A percentile compares a stretch with the other conserved stretches of the same genome.
Conservation (phyloP, 371 early-diverging fungal species). For the Saksenaea oblongispora region DNA sequence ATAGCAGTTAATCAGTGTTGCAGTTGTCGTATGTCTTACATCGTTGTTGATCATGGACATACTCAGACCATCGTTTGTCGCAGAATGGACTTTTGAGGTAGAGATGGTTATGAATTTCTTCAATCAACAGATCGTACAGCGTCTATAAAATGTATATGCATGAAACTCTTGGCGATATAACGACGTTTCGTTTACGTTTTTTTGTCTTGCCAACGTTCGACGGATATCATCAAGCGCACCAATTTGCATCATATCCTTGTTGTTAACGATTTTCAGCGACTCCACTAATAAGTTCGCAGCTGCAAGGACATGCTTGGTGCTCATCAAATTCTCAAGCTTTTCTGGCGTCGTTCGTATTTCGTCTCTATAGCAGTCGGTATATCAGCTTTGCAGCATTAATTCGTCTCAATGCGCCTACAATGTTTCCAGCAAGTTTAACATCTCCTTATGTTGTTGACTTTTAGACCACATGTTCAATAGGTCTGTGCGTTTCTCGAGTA, state of each 20-base stretch:
- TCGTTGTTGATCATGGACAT: constrained; percentile 58
- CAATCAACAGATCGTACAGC: constrained; percentile 79
- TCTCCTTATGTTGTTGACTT: constrained; percentile 84
- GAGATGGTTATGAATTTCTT: constrained; percentile 91
- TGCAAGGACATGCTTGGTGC: constrained; percentile 79
- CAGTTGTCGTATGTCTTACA: constrained; percentile 34
- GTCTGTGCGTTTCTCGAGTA: constrained; percentile 74
- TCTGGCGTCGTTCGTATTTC: constrained; percentile 80
- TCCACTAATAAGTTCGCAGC: constrained; percentile 75
- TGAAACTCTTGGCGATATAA: not conserved
- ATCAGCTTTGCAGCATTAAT: not conserved
- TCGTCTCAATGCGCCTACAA: constrained; percentile 49
- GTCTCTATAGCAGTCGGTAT: constrained; percentile 64
- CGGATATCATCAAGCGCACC: constrained; percentile 83
- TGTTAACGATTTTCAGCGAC: constrained; percentile 67
- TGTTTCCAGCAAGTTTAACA: constrained; percentile 72
- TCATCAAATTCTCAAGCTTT: constrained; percentile 71
- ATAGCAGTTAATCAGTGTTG: not conserved
- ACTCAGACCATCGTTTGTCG: constrained; percentile 63
- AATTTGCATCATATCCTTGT: constrained; percentile 78
- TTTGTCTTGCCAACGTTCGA: constrained; percentile 69
- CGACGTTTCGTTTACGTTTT: constrained; percentile 47
- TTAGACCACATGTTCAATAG: constrained; percentile 79
- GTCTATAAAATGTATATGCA: constrained; percentile 37
- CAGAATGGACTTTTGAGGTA: constrained; percentile 84